Evolutionary conservation across 129 eudicot species (phyloP), one percentile per base, ranked within the genome.

Genomic region (Sambucus nigra): DNA sequence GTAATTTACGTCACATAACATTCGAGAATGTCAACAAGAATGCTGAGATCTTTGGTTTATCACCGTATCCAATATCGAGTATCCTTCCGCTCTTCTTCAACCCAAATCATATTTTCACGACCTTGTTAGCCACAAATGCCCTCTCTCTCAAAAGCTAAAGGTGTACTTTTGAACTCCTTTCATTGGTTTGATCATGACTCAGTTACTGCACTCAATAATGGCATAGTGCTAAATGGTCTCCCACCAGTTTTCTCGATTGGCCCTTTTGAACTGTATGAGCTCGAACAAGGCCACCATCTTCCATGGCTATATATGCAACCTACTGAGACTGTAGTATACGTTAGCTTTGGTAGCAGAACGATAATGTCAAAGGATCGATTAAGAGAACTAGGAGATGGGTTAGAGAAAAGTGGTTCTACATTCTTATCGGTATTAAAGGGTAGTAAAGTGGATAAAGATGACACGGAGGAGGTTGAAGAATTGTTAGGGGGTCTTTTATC

Each of bases 371-470:
- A 12, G n/a, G 69, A 54, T 48, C 65, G 69, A 47, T 58, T 71
- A 25, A 52, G 5, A 17, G 69, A 70, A 13, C 15, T 70, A 56
- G 41, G 65, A 48, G 42, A 70, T 0, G 84, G 78, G 19, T 60
- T 77, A 67, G 79, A 52, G 51, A 45, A 1, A 64, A 71, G 76
- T 23, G 67, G 79, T 12, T 22, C 9, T 7, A 68, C 24, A 4
- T 72, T 77, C 51, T 38, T 77, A 50, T 72, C 76, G 79, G 76
- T 72, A 17, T 24, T 77, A 40, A 77, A 77, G 42, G 26, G 55
- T 1, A 60, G 23, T 53, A 64, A 47, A 10, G 76, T 72, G 48
- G 76, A 68, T 26, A 68, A 60, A 56, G 83, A 72, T 7, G 83
- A 71, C 19, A 54, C 24, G 0, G 74, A 53, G 62, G 65, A 58